These are phyloP conservation scores for Mycena polygramma DNA, from an alignment of 768 basidiomycete species.

Conservation along the genomic window DNA sequence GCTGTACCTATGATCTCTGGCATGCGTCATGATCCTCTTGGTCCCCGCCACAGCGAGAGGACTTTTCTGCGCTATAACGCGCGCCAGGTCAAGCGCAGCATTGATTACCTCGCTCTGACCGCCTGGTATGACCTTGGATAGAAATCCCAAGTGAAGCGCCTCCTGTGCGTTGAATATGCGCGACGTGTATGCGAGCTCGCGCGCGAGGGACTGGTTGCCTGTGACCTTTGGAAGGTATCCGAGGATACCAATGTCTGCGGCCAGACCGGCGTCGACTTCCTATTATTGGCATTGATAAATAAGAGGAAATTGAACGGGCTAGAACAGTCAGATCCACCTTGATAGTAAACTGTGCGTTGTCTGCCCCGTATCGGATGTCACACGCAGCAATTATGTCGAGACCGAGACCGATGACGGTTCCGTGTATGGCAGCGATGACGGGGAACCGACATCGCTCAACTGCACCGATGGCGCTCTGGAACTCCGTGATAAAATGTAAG, in stretches of 20 bases:
- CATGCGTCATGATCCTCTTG: slow-evolving; percentile 83
- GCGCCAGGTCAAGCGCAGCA: slow-evolving; percentile 74
- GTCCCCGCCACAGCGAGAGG: slow-evolving; percentile 84
- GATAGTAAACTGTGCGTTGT: slow-evolving; percentile 63
- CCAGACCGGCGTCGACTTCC: slow-evolving; percentile 90
- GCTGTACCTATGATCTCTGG: slow-evolving; percentile 82
- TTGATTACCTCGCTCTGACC: slow-evolving; percentile 73
- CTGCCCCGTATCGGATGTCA: slow-evolving; percentile 70
- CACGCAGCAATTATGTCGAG: slow-evolving; percentile 70
- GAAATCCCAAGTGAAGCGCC: slow-evolving; percentile 76
- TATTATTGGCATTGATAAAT: slow-evolving; percentile 41
- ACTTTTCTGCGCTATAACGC: slow-evolving; percentile 77
- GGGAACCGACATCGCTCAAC: slow-evolving; percentile 68
- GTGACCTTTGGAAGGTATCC: slow-evolving; percentile 84
- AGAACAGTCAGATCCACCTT: slow-evolving; percentile 52
- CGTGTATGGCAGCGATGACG: slow-evolving; percentile 74
- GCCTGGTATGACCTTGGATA: slow-evolving; percentile 66
- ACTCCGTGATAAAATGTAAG: slow-evolving; percentile 52
- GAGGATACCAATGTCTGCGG: slow-evolving; percentile 89
- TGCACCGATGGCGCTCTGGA: slow-evolving; percentile 69
- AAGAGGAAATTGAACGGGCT: not conserved
- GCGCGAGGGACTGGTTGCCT: slow-evolving; percentile 77
- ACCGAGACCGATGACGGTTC: slow-evolving; percentile 67
- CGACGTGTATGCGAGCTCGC: slow-evolving; percentile 84
- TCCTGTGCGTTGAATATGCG: slow-evolving; percentile 76